Percentiles rank a stretch among this genome's conserved stretches.
Evolutionary conservation across 75 land plant genomes (phyloP).

Genomic region (Pinus taeda): DNA sequence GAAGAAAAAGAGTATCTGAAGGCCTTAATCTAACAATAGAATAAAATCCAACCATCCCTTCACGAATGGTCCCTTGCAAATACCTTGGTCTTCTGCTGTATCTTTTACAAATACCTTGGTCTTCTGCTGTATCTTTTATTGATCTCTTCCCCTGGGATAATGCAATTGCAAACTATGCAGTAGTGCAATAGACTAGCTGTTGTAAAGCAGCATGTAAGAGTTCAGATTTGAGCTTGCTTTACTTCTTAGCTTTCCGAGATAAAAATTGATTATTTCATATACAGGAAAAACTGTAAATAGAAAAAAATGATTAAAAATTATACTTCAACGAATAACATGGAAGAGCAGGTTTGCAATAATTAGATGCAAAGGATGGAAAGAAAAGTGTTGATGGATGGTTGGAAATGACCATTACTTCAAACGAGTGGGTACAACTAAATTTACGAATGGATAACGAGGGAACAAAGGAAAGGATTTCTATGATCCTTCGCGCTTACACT

Average conservation of each 20-base stretch:
- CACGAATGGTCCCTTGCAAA: no score
- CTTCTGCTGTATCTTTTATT: no score
- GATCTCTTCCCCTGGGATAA: no score
- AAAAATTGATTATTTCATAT: neutral
- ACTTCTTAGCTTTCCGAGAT: neutral
- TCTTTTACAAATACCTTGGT: no score
- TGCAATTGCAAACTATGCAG: neutral
- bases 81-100: no score
- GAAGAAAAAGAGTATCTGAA: no score
- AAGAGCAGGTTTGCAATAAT: neutral
- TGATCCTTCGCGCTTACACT: constrained; percentile 3
- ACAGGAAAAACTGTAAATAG: no score
- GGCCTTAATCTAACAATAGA: no score
- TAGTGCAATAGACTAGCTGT: neutral
- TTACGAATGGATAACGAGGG: neutral
- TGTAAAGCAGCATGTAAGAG: neutral
- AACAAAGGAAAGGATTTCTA: neutral
- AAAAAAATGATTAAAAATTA: neutral
- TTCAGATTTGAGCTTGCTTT: neutral
- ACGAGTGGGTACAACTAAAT: constrained; percentile 27
- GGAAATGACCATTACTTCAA: constrained; percentile 22
- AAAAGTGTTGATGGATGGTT: constrained; percentile 5
- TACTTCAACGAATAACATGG: neutral
- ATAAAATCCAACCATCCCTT: no score
- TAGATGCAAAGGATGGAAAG: constrained; percentile 5